Percentiles rank a stretch among this genome's conserved stretches.
These are phyloP conservation scores for Pythium volutum DNA, from an alignment of 352 stramenopile genomes.

Conservation along the genomic window DNA sequence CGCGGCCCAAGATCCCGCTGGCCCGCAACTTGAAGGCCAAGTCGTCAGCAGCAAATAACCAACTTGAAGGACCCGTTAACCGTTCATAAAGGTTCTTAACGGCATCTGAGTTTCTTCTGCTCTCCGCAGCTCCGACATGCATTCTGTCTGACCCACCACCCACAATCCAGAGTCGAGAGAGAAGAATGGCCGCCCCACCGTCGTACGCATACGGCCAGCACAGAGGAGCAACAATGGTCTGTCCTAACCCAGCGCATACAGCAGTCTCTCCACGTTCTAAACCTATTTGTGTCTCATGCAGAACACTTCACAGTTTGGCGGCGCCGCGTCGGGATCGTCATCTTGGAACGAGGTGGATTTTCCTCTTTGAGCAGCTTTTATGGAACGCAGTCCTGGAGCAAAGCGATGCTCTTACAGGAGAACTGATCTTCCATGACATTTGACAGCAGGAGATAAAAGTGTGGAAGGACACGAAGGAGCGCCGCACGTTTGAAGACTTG, in stretches of 20 bases:
- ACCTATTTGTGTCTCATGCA: background rate
- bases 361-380: background rate
- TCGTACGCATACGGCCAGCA: background rate
- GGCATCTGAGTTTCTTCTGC: background rate
- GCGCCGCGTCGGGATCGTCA: background rate
- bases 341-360: constrained; percentile 22
- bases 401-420: too few species aligned
- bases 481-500: constrained; percentile 86
- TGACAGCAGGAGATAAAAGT: constrained; percentile 65
- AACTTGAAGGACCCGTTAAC: constrained; percentile 6
- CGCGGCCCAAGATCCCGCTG: constrained; percentile 42
- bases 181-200: constrained; percentile 9
- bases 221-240: constrained; percentile 4
- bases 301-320: constrained; percentile 2
- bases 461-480: constrained; percentile 81
- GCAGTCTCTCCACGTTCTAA: background rate
- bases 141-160: constrained; percentile 11
- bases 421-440: background rate
- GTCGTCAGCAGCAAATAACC: constrained; percentile 18
- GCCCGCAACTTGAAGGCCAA: constrained; percentile 33
- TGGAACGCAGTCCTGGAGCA: too few species aligned
- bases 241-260: background rate
- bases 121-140: constrained; percentile 3
- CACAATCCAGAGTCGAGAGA: constrained; percentile 1
- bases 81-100: constrained; percentile 22